Base-by-base conservation (phyloP, 2,329 filamentous ascomycete genomes). In the Aureobasidium sp. region DNA sequence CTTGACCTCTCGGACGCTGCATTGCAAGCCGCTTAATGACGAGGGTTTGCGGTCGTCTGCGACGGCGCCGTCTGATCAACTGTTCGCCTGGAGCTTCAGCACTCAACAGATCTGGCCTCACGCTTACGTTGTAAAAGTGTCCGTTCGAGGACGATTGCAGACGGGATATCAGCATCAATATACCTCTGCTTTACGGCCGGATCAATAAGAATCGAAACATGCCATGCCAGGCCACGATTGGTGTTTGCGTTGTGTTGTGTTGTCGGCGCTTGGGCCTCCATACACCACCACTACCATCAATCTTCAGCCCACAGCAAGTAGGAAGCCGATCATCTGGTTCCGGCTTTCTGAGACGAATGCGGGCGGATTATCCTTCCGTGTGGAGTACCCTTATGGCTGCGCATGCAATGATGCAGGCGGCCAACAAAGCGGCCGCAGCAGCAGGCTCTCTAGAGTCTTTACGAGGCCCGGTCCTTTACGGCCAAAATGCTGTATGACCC, bases 371-470 rank as follows among this genome's bases (percentile, higher is more conserved):
- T 17, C 44, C 37, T 60, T 51, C 57, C 57, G 57, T 51, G 57
- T 60, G 57, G 57, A 51, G 44, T 50, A 51, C 32, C 57, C 46
- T 17, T 60, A 51, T 46, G 57, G 34, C 32, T 34, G 34, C 41
- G 46, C 46, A 60, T 60, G 57, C 44, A 51, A 60, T 7, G 26
- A 41, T 60, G 57, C 57, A 60, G 57, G 46, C 44, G 57, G 57
- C 46, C 57, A 60, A 60, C 57, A 60, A 60, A 51, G 46, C 57
- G 57, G 57, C 57, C 57, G 57, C 57, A 60, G 57, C 57, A 60
- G 46, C 57, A 60, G 44, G 44, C 34, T 8, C 36, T 32, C 27
- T 41, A 39, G 55, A 59, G 55, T 51, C 46, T 36, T 41, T 50
- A 60, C 44, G 57, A 43, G 44, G 24, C 46, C 57, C 36, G n/a